Evolutionary conservation across 1,284 basidiomycete genomes (phyloP).

Genomic region (Sparassis latifolia): DNA sequence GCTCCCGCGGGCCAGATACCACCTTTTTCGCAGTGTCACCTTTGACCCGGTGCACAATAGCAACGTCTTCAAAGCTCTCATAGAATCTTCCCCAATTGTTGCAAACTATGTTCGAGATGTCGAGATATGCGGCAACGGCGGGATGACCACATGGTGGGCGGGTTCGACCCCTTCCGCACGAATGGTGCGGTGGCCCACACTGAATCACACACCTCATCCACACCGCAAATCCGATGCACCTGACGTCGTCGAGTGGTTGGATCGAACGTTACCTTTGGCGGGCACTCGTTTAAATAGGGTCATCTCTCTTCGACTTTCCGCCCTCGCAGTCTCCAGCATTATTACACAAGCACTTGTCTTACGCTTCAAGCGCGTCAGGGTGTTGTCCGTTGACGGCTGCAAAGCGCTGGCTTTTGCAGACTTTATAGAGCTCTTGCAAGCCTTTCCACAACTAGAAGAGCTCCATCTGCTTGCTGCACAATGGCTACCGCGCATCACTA

Average conservation of each 20-base stretch:
- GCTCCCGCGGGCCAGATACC: conserved; percentile 26
- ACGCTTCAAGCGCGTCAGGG: conserved; percentile 9
- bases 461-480: conserved; percentile 10
- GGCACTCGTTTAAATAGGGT: conserved; percentile 4
- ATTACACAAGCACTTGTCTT: conserved; percentile 6
- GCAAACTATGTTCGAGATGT: conserved; percentile 13
- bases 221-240: conserved; percentile 1
- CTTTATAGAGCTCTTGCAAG: conserved; percentile 10
- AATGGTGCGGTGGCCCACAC: conserved; percentile 16
- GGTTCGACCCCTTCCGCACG: neutral
- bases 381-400: conserved; percentile 15
- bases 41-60: conserved; percentile 13
- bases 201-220: conserved; percentile 3
- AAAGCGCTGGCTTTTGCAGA: conserved; percentile 16
- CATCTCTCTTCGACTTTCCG: conserved; percentile 7
- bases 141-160: conserved; percentile 9
- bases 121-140: conserved; percentile 12
- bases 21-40: conserved; percentile 21
- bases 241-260: conserved; percentile 7
- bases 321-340: conserved; percentile 5
- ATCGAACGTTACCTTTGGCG: conserved; percentile 9
- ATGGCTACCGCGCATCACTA: conserved; percentile 8
- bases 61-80: conserved; percentile 12
- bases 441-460: conserved; percentile 7
- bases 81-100: conserved; percentile 9